These are phyloP conservation scores for Gloeopeniophorella convolvens DNA, from an alignment of 768 basidiomycete species.

Conservation along the genomic window DNA sequence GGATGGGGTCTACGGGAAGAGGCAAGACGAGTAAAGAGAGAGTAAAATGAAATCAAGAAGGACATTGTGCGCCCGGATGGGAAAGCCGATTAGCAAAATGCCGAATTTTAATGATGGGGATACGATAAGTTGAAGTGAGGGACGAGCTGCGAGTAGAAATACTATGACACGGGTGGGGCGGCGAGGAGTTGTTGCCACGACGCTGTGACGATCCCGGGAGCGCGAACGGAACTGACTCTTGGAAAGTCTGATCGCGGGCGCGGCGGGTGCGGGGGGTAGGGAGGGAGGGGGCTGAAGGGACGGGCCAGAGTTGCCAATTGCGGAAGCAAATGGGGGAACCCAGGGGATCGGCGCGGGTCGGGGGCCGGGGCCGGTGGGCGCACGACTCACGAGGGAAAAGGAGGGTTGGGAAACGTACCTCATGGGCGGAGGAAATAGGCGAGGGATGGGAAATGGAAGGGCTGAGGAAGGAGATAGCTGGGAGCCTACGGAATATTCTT, in stretches of 20 bases:
- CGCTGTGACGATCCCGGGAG: no score
- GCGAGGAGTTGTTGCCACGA: no score
- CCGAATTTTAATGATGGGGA: conserved; percentile 2
- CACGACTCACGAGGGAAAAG: conserved; percentile 17
- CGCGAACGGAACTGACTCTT: background rate
- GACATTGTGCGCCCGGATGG: background rate
- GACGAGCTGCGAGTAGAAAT: no score
- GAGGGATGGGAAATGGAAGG: conserved; percentile 18
- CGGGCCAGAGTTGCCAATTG: background rate
- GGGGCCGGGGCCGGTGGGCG: background rate
- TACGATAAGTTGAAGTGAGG: no score
- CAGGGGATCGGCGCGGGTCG: conserved; percentile 1
- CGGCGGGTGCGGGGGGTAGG: background rate
- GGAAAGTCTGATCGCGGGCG: background rate
- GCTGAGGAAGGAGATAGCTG: conserved; percentile 11
- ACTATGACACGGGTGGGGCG: no score
- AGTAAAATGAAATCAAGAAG: conserved; percentile 3
- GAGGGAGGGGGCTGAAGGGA: background rate
- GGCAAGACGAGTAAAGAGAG: background rate
- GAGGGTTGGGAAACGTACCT: background rate
- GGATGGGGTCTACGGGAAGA: conserved; percentile 5
- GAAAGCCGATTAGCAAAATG: conserved; percentile 11
- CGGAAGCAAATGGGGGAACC: no score
- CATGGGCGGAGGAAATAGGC: conserved; percentile 8
- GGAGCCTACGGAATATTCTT: conserved; percentile 19